Evolutionary conservation across 768 basidiomycete species (phyloP).

Genomic region (Clavaria fumosa): DNA sequence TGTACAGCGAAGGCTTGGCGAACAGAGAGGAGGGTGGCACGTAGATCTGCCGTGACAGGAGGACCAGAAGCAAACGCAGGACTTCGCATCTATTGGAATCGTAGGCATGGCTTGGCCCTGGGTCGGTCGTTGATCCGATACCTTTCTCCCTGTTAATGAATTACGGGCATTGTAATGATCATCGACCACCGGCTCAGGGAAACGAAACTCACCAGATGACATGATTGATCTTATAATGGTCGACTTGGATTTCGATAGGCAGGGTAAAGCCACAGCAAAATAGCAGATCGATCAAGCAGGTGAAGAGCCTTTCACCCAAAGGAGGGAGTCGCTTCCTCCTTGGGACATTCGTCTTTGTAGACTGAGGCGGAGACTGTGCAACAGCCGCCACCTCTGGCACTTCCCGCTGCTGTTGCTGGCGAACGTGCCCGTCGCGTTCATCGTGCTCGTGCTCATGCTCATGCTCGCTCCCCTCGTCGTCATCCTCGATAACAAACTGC

Average conservation of each 20-base stretch:
- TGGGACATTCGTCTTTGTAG: background rate
- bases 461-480: constrained; percentile 35
- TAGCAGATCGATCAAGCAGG: constrained; percentile 66
- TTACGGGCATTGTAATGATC: background rate
- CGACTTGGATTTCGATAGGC: constrained; percentile 58
- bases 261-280: constrained; percentile 93
- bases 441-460: constrained; percentile 17
- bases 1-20: constrained; percentile 59
- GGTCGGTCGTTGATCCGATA: constrained; percentile 73
- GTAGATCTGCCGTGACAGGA: constrained; percentile 87
- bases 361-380: constrained; percentile 1
- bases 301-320: constrained; percentile 66
- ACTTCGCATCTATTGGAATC: constrained; percentile 83
- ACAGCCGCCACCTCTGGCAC: too few relatives aligned
- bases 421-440: too few relatives aligned
- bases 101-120: constrained; percentile 42
- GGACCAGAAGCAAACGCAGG: constrained; percentile 70
- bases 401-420: too few relatives aligned
- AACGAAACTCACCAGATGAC: constrained; percentile 64
- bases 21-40: constrained; percentile 53
- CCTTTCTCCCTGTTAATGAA: constrained; percentile 69
- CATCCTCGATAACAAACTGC: constrained; percentile 88
- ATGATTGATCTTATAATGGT: constrained; percentile 74
- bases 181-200: constrained; percentile 4
- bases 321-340: constrained; percentile 46